phyloP scores from a whole-genome alignment of 805 yeast species.

The Yarrowia sp. region DNA sequence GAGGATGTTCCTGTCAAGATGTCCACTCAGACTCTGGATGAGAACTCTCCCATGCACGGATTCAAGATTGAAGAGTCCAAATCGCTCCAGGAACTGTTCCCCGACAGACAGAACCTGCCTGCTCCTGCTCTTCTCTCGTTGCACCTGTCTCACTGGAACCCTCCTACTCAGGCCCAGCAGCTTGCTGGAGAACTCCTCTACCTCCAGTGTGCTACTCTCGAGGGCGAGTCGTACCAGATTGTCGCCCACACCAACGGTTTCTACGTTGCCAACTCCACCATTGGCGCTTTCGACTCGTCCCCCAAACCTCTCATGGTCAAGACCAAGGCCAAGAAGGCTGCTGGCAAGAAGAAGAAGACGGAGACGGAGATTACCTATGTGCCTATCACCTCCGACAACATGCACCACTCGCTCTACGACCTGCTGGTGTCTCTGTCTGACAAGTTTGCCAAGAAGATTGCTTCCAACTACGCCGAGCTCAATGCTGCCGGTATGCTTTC shows the following conservation, averaged over 20 bases:
- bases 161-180: slow-evolving; percentile 65
- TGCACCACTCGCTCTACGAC: slow-evolving; percentile 52
- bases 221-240: slow-evolving; percentile 73
- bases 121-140: slow-evolving; percentile 53
- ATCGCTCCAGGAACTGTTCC: slow-evolving; percentile 27
- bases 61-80: slow-evolving; percentile 27
- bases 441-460: slow-evolving; percentile 52
- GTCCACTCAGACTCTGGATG: slow-evolving; percentile 36
- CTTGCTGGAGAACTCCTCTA: slow-evolving; percentile 77
- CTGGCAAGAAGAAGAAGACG: slow-evolving; percentile 38
- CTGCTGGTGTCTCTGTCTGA: slow-evolving; percentile 68
- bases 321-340: slow-evolving; percentile 21
- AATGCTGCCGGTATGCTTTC: slow-evolving; percentile 36
- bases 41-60: slow-evolving; percentile 35
- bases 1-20: slow-evolving; percentile 29
- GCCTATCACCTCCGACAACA: slow-evolving; percentile 17
- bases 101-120: slow-evolving; percentile 29
- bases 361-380: not conserved
- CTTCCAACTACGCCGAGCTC: slow-evolving; percentile 48
- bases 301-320: slow-evolving; percentile 37
- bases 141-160: slow-evolving; percentile 78
- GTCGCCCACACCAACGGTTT: slow-evolving; percentile 81
- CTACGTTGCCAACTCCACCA: slow-evolving; percentile 67
- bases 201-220: slow-evolving; percentile 71
- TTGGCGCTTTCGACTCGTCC: slow-evolving; percentile 67